phyloP scores from a whole-genome alignment of 345 rosid species.

The Euphorbia lathyris region DNA sequence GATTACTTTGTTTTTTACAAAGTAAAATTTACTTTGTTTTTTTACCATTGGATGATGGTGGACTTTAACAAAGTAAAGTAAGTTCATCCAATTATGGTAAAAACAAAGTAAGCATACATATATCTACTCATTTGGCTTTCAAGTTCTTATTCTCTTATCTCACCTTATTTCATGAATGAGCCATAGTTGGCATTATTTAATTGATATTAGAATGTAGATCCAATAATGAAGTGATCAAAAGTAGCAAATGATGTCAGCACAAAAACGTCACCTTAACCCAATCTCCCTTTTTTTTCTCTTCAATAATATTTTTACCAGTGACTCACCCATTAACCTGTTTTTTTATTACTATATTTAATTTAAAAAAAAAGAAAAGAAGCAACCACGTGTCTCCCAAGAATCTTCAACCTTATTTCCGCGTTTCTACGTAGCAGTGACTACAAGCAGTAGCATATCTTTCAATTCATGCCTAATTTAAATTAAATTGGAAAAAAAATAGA shows the following conservation, averaged over 20 bases:
- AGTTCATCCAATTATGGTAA: too few relatives aligned
- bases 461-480: background rate
- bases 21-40: too few relatives aligned
- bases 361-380: background rate
- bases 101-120: too few relatives aligned
- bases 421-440: background rate
- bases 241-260: background rate
- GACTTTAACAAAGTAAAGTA: too few relatives aligned
- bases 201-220: too few relatives aligned
- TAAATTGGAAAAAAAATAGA: background rate
- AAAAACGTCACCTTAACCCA: background rate
- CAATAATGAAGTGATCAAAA: background rate
- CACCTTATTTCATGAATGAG: too few relatives aligned
- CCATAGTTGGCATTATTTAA: too few relatives aligned
- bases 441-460: background rate
- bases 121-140: too few relatives aligned
- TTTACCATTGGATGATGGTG: too few relatives aligned
- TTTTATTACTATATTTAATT: background rate
- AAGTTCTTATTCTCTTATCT: too few relatives aligned
- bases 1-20: too few relatives aligned
- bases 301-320: background rate
- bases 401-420: constrained; percentile 18
- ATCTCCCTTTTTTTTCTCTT: background rate
- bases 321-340: background rate
- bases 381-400: constrained; percentile 3